Percentiles rank a stretch among this genome's conserved stretches.
Evolutionary conservation across 495 filamentous ascomycete species (phyloP).

Genomic region (Hamigera avellanea): DNA sequence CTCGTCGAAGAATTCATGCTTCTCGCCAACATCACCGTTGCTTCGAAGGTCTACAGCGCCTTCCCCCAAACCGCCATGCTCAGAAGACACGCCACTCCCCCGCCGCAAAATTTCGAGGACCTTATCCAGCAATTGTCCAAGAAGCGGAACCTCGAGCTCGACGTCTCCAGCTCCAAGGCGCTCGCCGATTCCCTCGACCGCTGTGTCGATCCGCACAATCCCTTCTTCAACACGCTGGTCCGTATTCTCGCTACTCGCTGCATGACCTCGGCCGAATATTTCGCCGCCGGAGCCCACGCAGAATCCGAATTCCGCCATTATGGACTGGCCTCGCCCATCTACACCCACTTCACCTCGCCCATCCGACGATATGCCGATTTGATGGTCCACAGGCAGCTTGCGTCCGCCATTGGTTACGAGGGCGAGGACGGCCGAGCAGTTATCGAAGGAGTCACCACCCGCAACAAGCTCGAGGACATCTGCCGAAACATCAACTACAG

Average conservation of each 20-base stretch:
- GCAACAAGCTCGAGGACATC: conserved; percentile 72
- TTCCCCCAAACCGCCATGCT: conserved; percentile 94
- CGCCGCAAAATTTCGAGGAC: conserved; percentile 92
- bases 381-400: conserved; percentile 85
- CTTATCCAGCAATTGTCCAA: conserved; percentile 79
- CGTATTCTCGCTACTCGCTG: conserved; percentile 95
- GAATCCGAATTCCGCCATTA: conserved; percentile 95
- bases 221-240: conserved; percentile 97
- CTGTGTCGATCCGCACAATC: conserved; percentile 70
- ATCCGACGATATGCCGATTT: conserved; percentile 96
- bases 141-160: conserved; percentile 66
- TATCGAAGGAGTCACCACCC: conserved; percentile 60
- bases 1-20: conserved; percentile 99
- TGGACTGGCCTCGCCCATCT: conserved; percentile 88
- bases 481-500: conserved; percentile 98
- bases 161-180: conserved; percentile 74
- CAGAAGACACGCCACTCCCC: conserved; percentile 81
- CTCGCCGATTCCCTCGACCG: conserved; percentile 81
- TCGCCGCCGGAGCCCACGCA: conserved; percentile 82
- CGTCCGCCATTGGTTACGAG: conserved; percentile 90
- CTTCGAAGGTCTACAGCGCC: conserved; percentile 70
- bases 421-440: conserved; percentile 42
- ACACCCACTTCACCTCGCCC: conserved; percentile 96
- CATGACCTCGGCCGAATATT: conserved; percentile 99
- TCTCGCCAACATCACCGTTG: conserved; percentile 92